These are phyloP conservation scores for Cytospora paraplurivora DNA, from an alignment of 2,329 filamentous ascomycete species.

Conservation along the genomic window DNA sequence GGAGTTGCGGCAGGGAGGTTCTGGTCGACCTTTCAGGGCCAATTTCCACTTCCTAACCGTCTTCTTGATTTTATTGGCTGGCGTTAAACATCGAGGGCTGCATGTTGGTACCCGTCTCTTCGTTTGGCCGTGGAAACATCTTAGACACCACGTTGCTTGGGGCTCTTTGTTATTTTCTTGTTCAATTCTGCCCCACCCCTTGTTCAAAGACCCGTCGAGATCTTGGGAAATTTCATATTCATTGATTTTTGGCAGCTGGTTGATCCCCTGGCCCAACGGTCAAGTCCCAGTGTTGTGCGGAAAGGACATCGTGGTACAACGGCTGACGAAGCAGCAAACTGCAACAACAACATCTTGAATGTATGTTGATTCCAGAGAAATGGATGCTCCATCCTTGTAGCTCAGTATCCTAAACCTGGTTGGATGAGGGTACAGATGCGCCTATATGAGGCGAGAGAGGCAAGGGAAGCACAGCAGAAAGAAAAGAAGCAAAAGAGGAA, in stretches of 20 bases:
- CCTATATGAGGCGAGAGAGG: neutral
- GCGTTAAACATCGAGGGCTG: constrained; percentile 9
- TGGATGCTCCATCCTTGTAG: constrained; percentile 2
- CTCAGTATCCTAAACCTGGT: neutral
- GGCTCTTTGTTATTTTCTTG: constrained; percentile 9
- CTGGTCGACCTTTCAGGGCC: constrained; percentile 9
- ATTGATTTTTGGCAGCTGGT: constrained; percentile 4
- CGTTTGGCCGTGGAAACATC: constrained; percentile 18
- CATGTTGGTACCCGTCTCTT: constrained; percentile 21
- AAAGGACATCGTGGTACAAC: constrained; percentile 15
- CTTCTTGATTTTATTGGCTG: neutral
- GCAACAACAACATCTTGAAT: neutral
- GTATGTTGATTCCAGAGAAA: neutral
- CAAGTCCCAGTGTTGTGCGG: constrained; percentile 1
- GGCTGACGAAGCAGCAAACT: constrained; percentile 10
- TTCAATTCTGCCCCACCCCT: constrained; percentile 5
- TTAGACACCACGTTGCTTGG: constrained; percentile 21
- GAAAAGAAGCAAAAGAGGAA: neutral
- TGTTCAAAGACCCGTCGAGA: neutral
- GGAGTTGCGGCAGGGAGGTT: constrained; percentile 13
- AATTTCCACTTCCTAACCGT: neutral
- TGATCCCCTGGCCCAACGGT: neutral
- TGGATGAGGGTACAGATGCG: neutral
- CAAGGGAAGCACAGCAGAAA: neutral
- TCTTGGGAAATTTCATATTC: neutral